Base-by-base conservation (phyloP, 1,139 yeast genomes). In the Yamadazyma dendronema region DNA sequence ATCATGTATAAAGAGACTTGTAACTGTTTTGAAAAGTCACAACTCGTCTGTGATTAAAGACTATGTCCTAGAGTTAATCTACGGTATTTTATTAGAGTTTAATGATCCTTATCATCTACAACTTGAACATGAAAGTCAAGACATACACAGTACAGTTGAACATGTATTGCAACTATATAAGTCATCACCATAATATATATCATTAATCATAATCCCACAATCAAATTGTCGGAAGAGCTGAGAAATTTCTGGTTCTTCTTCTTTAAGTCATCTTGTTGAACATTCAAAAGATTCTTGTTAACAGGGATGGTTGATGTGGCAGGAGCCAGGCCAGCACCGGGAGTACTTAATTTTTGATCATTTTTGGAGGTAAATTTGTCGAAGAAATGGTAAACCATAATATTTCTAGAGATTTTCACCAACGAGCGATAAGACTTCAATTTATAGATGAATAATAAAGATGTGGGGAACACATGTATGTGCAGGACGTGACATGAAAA, bases 11-110 rank as follows among this genome's bases (percentile, higher is more conserved):
- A 47, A 53, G 11, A 48, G 77, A 40, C 42, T 73, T 7, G 34
- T 56, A 3, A 52, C 58, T 54, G 28, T 73, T 7, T 48, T 62
- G 6, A 52, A 53, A 3, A 56, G 52, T 12, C 76, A 71, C 42
- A 58, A 59, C 10, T 33, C 56, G 3, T 42, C 48, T 0, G 50
- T 51, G 27, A 60, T 70, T 1, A 50, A 71, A 12, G 38, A 40
- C 2, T 39, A 59, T 46, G 61, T 68, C 3, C 21, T 47, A 8
- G 42, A 44, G 17, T 4, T 31, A 2, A 4, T 48, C 1, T 48
- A 39, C 28, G 51, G 46, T 28, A 23, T 43, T 5, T 25, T 40
- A 8, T 15, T 48, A 9, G 46, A 35, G 14, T 15, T 19, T 9
- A 27, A 38, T 5, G 36, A 38, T 28, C 34, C 29, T 6, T 28